These are phyloP conservation scores for Tylopilus intermedius DNA, from an alignment of 768 basidiomycete species.

Conservation along the genomic window DNA sequence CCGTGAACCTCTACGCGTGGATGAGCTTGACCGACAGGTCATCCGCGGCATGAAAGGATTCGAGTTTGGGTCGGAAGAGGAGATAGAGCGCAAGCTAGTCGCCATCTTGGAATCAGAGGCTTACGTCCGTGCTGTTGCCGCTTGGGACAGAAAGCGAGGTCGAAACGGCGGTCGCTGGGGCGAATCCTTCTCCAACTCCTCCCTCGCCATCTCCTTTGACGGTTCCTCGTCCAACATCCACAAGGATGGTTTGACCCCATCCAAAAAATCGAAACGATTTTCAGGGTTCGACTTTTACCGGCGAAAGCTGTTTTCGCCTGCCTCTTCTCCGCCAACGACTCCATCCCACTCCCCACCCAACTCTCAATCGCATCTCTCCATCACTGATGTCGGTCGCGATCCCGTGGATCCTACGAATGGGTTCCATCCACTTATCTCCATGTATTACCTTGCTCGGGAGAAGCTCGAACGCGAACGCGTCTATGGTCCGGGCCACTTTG, in stretches of 20 bases:
- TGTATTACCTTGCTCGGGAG: slow-evolving; percentile 94
- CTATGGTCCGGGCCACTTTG: slow-evolving; percentile 92
- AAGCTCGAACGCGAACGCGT: slow-evolving; percentile 93
- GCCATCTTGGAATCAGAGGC: slow-evolving; percentile 72
- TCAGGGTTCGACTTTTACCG: slow-evolving; percentile 94
- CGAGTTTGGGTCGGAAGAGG: slow-evolving; percentile 87
- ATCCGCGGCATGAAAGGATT: slow-evolving; percentile 92
- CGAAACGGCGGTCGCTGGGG: slow-evolving; percentile 47
- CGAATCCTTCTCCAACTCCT: slow-evolving; percentile 58
- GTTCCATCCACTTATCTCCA: slow-evolving; percentile 92
- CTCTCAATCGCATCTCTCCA: slow-evolving; percentile 53
- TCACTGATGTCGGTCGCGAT: slow-evolving; percentile 45
- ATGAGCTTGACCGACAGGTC: slow-evolving; percentile 84
- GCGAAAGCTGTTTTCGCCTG: slow-evolving; percentile 73
- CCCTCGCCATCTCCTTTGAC: slow-evolving; percentile 61
- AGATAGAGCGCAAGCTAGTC: slow-evolving; percentile 71
- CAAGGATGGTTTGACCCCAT: slow-evolving; percentile 39
- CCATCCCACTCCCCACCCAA: slow-evolving; percentile 58
- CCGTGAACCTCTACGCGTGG: slow-evolving; percentile 82
- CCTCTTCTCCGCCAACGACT: slow-evolving; percentile 44
- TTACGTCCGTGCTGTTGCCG: slow-evolving; percentile 66
- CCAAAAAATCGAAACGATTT: slow-evolving; percentile 78
- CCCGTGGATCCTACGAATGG: slow-evolving; percentile 81
- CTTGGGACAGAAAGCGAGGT: slow-evolving; percentile 72
- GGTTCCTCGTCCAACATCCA: slow-evolving; percentile 39